phyloP scores from a whole-genome alignment of 257 asterid species.

The Misopates orontium region DNA sequence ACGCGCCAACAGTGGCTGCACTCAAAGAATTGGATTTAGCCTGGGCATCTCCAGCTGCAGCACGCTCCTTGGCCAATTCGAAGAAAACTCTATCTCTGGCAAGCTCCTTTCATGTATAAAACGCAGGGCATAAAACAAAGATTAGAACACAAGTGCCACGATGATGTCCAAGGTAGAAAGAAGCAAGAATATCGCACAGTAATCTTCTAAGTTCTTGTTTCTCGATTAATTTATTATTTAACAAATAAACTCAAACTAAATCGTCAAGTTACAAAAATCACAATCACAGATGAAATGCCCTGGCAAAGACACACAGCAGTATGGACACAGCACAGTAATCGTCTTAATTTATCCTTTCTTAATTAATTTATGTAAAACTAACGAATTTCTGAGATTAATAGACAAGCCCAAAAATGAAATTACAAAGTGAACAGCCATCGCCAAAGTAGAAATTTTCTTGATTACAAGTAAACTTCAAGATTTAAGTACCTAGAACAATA shows the following conservation, averaged over 20 bases:
- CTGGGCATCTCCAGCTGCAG: conserved; percentile 50
- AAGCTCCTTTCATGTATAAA: conserved; percentile 53
- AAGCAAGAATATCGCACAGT: not conserved
- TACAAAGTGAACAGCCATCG: not conserved
- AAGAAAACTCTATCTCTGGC: conserved; percentile 75
- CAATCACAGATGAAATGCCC: no score
- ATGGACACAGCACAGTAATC: not conserved
- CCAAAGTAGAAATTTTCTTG: no score
- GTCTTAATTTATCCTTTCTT: not conserved
- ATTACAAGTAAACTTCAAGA: no score
- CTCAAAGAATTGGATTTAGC: conserved; percentile 53
- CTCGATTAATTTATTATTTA: not conserved
- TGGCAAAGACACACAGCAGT: no score
- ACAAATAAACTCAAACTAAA: not conserved
- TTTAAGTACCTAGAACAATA: no score
- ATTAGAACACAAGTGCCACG: not conserved
- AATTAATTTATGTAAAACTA: not conserved
- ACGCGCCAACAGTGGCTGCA: conserved; percentile 94
- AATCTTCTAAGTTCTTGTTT: not conserved
- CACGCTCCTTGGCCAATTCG: conserved; percentile 75
- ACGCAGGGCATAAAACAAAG: not conserved
- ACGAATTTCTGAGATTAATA: no score
- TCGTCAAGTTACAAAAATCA: not conserved
- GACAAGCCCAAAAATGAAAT: not conserved
- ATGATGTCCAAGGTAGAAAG: not conserved